Conservation (phyloP, 441 rosid genomes). For the Lepidium campestre region DNA sequence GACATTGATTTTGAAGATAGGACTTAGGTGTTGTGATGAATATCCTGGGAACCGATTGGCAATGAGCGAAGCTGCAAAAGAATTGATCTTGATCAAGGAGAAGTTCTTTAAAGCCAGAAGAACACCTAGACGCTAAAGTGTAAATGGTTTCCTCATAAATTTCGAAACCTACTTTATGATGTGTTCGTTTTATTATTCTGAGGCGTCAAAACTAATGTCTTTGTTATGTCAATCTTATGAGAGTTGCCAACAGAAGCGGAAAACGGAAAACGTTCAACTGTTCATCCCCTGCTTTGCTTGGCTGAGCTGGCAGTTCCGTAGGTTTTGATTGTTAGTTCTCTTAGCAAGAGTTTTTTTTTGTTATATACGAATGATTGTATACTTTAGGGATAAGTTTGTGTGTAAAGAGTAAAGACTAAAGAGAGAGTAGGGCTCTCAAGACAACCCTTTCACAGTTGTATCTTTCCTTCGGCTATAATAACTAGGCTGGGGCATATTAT, state of each 20-base stretch:
- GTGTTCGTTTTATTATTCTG: too few relatives aligned
- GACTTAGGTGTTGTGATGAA: background rate
- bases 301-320: too few relatives aligned
- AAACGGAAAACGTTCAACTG: slow-evolving; percentile 46
- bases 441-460: too few relatives aligned
- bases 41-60: background rate
- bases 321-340: too few relatives aligned
- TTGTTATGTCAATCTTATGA: slow-evolving; percentile 40
- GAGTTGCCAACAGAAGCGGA: slow-evolving; percentile 48
- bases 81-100: background rate
- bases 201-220: background rate
- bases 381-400: too few relatives aligned
- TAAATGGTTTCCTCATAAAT: background rate
- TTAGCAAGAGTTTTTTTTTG: too few relatives aligned
- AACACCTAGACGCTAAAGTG: background rate
- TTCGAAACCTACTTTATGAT: background rate
- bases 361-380: too few relatives aligned
- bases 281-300: slow-evolving; percentile 49
- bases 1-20: background rate
- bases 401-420: too few relatives aligned
- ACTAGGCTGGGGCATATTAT: too few relatives aligned
- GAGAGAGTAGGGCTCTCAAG: too few relatives aligned
- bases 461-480: too few relatives aligned
- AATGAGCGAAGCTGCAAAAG: background rate
- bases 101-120: background rate